Conservation (phyloP, 2,329 filamentous ascomycete species). For the Fusarium goolgardi region DNA sequence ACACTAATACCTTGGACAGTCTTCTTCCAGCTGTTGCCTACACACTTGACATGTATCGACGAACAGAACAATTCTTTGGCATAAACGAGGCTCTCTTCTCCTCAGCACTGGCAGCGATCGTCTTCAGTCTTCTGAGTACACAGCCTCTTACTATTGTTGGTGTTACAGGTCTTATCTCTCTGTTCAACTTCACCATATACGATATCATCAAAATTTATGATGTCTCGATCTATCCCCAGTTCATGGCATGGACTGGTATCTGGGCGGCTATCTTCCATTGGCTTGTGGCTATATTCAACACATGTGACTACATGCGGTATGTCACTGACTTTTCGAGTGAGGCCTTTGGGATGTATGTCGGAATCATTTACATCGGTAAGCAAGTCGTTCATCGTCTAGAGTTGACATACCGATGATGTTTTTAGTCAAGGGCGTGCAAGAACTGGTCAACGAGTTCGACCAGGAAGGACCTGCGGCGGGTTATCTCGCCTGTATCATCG, state of each 20-base stretch:
- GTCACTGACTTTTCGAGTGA: conserved; percentile 12
- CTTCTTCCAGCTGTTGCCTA: conserved; percentile 10
- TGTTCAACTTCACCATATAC: conserved; percentile 14
- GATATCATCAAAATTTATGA: conserved; percentile 3
- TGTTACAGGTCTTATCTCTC: conserved; percentile 2
- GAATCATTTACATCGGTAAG: conserved; percentile 12
- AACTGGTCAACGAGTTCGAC: conserved; percentile 5
- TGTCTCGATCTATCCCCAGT: conserved; percentile 3
- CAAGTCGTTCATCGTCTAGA: rapidly evolving
- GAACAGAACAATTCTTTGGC: conserved; percentile 6
- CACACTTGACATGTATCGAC: conserved; percentile 10
- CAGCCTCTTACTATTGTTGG: conserved; percentile 10
- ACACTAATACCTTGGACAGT: neutral
- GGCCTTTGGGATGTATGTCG: conserved; percentile 2
- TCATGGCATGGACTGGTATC: conserved; percentile 10
- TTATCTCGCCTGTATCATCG: conserved; percentile 4
- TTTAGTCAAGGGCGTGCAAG: conserved; percentile 1
- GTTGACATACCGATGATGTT: neutral
- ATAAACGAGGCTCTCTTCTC: conserved; percentile 5
- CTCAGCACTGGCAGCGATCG: neutral
- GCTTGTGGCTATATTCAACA: conserved; percentile 6
- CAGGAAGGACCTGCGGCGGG: neutral
- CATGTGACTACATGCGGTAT: conserved; percentile 9
- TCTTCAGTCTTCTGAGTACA: neutral
- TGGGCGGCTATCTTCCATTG: conserved; percentile 10